A percentile compares a stretch with the other conserved stretches of the same genome.
phyloP scores from a whole-genome alignment of 2,329 filamentous ascomycete species.

The Escovopsis weberi region DNA sequence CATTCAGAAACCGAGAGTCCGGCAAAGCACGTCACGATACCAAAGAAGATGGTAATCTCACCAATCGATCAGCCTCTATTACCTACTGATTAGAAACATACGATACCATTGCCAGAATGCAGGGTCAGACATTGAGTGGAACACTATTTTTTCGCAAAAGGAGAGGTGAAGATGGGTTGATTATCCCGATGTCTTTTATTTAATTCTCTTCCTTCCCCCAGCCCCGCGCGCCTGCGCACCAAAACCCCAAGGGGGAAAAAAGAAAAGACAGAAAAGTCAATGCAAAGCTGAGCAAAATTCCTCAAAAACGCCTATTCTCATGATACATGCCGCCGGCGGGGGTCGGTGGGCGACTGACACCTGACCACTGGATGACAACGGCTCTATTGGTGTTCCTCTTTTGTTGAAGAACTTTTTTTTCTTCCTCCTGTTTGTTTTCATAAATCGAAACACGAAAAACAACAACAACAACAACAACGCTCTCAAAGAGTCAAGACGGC shows the following conservation, averaged over 20 bases:
- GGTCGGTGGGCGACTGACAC: neutral
- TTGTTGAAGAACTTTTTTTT: neutral
- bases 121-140: no score
- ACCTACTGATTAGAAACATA: no score
- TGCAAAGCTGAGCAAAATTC: neutral
- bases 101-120: no score
- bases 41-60: no score
- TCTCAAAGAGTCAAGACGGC: no score
- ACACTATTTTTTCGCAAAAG: no score
- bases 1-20: no score
- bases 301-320: constrained; percentile 4
- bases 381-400: neutral
- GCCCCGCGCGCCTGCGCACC: neutral
- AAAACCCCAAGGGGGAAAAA: neutral
- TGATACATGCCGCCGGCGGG: constrained; percentile 1
- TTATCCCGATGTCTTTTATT: no score
- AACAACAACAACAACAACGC: neutral
- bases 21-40: no score
- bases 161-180: no score
- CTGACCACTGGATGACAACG: neutral
- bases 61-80: no score
- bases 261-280: neutral
- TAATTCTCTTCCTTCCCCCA: neutral
- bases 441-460: neutral
- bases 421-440: neutral